Base-by-base conservation (phyloP, 805 yeast genomes). In the Yueomyces sinensis region DNA sequence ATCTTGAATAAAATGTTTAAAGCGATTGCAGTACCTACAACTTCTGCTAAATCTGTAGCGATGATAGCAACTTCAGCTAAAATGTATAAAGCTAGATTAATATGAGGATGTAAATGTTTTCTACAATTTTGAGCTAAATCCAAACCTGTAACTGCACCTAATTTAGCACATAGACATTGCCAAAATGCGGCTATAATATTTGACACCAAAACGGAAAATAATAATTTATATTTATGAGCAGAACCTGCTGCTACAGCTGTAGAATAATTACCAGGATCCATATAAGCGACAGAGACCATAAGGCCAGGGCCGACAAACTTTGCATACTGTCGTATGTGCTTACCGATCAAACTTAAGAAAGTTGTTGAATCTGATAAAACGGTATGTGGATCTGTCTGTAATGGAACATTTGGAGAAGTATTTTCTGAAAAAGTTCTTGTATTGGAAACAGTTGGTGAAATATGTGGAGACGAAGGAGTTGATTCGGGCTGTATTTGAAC, bases 211-310 rank as follows among this genome's bases (percentile, higher is more conserved):
- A 89, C 71, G 17, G 87, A 75, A 52, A 86, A 87, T 22, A 89
- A 57, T 24, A 87, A 62, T 39, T 81, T 77, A 54, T 78, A 89
- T 44, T 78, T 73, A 54, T 80, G 83, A 19, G 82, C 78, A 23
- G 94, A 79, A n/a, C 94, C 94, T 1, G 93, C 91, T 7, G 91
- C 82, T 13, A 89, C 95, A 9, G 91, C 94, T 1, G 96, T 83
- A 27, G 95, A 80, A 58, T 87, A 89, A 59, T 91, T 89, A 4
- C 98, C 98, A 0, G 98, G 97, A 49, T 89, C 97, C 84, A 91
- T 83, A 55, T 87, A 91, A 0, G 96, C 89, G 24, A 89, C 95
- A 4, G 87, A 71, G 2, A 91, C 94, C 94, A 89, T 80, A 32
- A 89, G 62, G 0, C 98, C 97, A 0, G 97, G 97, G 0, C 97